Evolutionary conservation across 148 eudicot species (phyloP), one percentile per base, ranked within the genome.

Genomic region (Amaranthus hypochondriacus): DNA sequence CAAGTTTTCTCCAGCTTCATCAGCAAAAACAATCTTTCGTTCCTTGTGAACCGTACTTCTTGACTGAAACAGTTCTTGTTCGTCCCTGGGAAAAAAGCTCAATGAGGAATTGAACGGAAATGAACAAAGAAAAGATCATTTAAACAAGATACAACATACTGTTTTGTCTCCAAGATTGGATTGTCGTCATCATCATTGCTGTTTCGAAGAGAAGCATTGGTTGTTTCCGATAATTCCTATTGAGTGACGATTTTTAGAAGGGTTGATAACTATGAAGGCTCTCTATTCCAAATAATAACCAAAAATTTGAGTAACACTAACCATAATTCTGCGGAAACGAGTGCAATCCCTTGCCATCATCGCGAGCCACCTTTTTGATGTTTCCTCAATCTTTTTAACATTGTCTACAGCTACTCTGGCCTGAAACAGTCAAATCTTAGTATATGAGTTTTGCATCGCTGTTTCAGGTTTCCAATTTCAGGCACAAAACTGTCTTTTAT

Each of bases 241-340:
- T 65, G 62, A 65, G 42, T 48, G 62, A 46, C 66, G 14, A 21
- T 9, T 10, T 56, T 15, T 71, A 58, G 18, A 50, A 47, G 53
- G 47, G 13, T 6, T 48, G 39, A 53, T 46, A 44, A 10, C 65
- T 62, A 62, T 61, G 50, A 69, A 56, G 15, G n/a, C 42, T 69
- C 14, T 58, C 44, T 66, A 48, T n/a, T 42, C 53, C 12, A 11
- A 48, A 4, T 5, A 42, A 62, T 7, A 21, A 9, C 28, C 73
- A 14, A 58, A 52, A 66, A 66, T 9, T 15, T 61, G 62, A 68
- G 53, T 66, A 74, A 72, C 70, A 80, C 89, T 68, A 52, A 92
- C 99, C 97, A 95, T 86, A 72, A 95, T 89, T 81, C 85, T 95
- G 76, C 92, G 89, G 61, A 95, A 95, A 56, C 97, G 96, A 71